A percentile compares a stretch with the other conserved stretches of the same genome.
Evolutionary conservation across 2,329 filamentous ascomycete species (phyloP).

Genomic region (Diaporthe destruens): DNA sequence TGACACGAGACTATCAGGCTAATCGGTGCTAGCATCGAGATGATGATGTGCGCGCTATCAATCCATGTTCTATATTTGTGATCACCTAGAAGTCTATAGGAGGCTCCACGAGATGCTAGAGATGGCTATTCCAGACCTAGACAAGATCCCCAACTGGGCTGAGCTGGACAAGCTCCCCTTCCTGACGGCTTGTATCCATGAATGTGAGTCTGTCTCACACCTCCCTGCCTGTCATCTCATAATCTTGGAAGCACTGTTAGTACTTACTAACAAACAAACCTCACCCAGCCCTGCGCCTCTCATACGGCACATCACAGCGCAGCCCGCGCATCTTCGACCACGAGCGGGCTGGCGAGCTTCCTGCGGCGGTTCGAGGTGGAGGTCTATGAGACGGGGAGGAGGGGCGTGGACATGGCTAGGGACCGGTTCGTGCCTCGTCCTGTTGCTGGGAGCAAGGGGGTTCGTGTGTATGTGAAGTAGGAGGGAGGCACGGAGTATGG

Average conservation of each 20-base stretch:
- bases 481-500: no score
- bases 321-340: not conserved
- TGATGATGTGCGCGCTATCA: not conserved
- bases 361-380: slow-evolving; percentile 14
- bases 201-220: not conserved
- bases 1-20: slow-evolving; percentile 18
- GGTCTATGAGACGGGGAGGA: not conserved
- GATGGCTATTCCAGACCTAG: slow-evolving; percentile 2
- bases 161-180: slow-evolving; percentile 12
- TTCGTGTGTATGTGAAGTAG: not conserved
- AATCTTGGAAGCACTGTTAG: no score
- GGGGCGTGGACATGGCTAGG: slow-evolving; percentile 11
- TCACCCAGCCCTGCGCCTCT: not conserved
- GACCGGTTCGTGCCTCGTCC: slow-evolving; percentile 13
- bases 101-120: not conserved
- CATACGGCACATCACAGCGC: slow-evolving; percentile 1
- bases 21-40: slow-evolving; percentile 18
- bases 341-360: slow-evolving; percentile 12
- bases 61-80: not conserved
- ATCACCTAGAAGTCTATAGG: not conserved
- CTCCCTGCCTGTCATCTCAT: no score
- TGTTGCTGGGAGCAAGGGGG: not conserved
- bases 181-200: not conserved
- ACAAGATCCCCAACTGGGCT: not conserved
- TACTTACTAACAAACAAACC: no score